Evolutionary conservation across 1,284 basidiomycete genomes (phyloP), one percentile per base, ranked within the genome.

Genomic region (Coniferiporia sulphurascens): DNA sequence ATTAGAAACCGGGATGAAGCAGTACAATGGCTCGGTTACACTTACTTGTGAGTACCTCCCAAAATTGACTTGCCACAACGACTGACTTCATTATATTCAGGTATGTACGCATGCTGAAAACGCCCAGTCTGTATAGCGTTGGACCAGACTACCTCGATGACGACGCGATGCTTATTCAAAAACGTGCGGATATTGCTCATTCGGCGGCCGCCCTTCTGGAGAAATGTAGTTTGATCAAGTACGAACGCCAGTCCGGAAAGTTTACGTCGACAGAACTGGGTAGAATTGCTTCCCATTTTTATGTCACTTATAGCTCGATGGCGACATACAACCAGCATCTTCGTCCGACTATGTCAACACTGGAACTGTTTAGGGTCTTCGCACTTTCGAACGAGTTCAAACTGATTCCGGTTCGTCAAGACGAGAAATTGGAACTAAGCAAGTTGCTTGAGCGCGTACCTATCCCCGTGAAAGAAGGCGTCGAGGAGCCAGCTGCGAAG

Each of bases 371-470:
- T 84, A 83, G 95, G 49, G 93, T 99, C 7, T 99, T 99, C 70
- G 95, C 95, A 0, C 79, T 98, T 10, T 95, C 93, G 1, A 95
- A 98, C 68, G 96, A 99, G 76, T 99, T 99, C 81, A 98, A 94
- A 75, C 77, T 96, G 53, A 82, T 97, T 43, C 97, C 95, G 1
- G 95, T 93, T 48, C 61, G 61, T 8, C 61, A 62, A 46, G 61
- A 62, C 49, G 92, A 96, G 73, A 95, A 95, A 71, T 79, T 95
- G 3, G 95, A 99, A 69, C 80, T 98, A 6, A 84, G 86, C n/a
- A 97, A 96, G 71, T 77, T 98, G 27, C 77, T 98, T 45, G 97
- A 99, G 71, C 84, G 95, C 12, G 96, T 99, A 0, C 97, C 96
- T 1, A 95, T 99, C 51, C 96, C 97, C 0, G 91, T 99, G 68